Conservation (phyloP, 1,284 basidiomycete species). For the Malassezia pachydermatis region DNA sequence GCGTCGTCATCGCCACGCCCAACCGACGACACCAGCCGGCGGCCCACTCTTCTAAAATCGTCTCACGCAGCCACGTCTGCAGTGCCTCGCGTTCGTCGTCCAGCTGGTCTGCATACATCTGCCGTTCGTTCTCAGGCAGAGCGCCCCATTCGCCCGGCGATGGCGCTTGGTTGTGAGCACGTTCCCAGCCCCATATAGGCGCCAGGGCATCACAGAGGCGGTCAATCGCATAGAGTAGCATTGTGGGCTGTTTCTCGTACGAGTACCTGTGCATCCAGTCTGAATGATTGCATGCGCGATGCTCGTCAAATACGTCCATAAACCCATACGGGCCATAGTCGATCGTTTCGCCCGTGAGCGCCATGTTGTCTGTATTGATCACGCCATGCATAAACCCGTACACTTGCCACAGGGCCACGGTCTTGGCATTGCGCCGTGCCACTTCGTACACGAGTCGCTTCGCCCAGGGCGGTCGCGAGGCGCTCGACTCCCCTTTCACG, state of each 20-base stretch:
- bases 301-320: conserved; percentile 61
- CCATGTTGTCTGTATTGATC: conserved; percentile 77
- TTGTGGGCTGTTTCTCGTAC: conserved; percentile 56
- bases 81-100: conserved; percentile 20
- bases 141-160: conserved; percentile 28
- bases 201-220: conserved; percentile 21
- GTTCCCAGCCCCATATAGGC: conserved; percentile 27
- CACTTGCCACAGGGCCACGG: conserved; percentile 82
- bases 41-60: conserved; percentile 33
- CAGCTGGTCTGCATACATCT: conserved; percentile 22
- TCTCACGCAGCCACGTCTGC: conserved; percentile 23
- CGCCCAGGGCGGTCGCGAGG: conserved; percentile 24
- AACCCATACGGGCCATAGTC: conserved; percentile 75
- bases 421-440: conserved; percentile 69
- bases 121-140: conserved; percentile 18
- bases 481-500: conserved; percentile 15
- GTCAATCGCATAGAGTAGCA: conserved; percentile 46
- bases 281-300: conserved; percentile 86
- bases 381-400: conserved; percentile 54
- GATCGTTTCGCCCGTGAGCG: conserved; percentile 77
- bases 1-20: conserved; percentile 19
- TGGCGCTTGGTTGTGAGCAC: conserved; percentile 45
- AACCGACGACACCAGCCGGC: conserved; percentile 25
- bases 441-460: conserved; percentile 43
- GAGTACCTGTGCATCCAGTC: conserved; percentile 77